Conservation (phyloP, 495 filamentous ascomycete species). For the Recurvomyces mirabilis region DNA sequence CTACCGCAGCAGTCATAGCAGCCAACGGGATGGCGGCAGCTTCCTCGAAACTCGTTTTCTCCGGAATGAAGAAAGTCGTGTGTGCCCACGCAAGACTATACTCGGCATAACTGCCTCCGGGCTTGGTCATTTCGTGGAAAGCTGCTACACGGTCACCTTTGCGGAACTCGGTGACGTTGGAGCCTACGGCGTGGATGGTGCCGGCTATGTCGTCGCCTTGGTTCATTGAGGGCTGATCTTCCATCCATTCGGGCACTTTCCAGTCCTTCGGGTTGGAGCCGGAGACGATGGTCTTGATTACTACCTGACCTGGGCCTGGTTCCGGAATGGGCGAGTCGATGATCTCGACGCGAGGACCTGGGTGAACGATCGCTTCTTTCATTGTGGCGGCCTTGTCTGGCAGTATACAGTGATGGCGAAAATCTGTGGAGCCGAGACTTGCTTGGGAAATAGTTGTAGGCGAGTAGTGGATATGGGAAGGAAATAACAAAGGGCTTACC, state of each 20-base stretch:
- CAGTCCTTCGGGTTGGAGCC: slow-evolving; percentile 68
- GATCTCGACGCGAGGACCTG: slow-evolving; percentile 46
- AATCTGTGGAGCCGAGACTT: too few species aligned
- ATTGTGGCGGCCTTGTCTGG: too few species aligned
- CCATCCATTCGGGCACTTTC: slow-evolving; percentile 7
- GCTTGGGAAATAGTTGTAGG: too few species aligned
- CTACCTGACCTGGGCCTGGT: slow-evolving; percentile 48
- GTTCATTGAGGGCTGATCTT: slow-evolving; percentile 32
- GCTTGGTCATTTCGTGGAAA: slow-evolving; percentile 51
- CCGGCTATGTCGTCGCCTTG: slow-evolving; percentile 65
- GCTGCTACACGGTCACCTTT: slow-evolving; percentile 59
- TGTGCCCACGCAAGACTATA: slow-evolving; percentile 55
- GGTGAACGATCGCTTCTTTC: slow-evolving; percentile 54
- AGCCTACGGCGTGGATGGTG: slow-evolving; percentile 50
- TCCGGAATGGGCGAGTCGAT: slow-evolving; percentile 51
- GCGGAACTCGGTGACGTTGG: slow-evolving; percentile 49
- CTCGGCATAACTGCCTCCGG: slow-evolving; percentile 55
- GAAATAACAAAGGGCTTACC: too few species aligned
- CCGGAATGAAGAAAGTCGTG: slow-evolving; percentile 59
- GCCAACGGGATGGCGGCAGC: slow-evolving; percentile 62
- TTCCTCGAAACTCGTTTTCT: slow-evolving; percentile 58
- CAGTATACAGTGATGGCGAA: too few species aligned
- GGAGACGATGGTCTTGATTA: slow-evolving; percentile 57
- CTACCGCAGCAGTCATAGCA: slow-evolving; percentile 61
- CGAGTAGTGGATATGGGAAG: too few species aligned